phyloP scores from a whole-genome alignment of 2,329 filamentous ascomycete species.

The Rachicladosporium sp. region DNA sequence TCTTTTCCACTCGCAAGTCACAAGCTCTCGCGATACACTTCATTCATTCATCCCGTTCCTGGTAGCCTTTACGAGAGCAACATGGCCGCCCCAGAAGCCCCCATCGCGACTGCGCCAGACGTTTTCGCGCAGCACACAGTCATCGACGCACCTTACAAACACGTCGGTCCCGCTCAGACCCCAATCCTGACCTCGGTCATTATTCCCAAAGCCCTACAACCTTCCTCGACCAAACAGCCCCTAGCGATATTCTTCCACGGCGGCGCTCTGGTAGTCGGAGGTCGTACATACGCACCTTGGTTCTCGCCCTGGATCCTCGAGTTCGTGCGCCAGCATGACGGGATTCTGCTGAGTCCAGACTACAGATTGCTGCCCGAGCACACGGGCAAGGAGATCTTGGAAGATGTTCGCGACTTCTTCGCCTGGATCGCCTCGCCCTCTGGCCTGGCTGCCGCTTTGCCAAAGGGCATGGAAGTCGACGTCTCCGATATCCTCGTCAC shows the following conservation, averaged over 20 bases:
- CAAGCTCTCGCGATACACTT: too few relatives aligned
- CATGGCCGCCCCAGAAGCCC: too few relatives aligned
- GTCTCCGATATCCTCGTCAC: conserved; percentile 18
- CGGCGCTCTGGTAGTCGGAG: conserved; percentile 23
- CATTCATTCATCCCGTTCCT: too few relatives aligned
- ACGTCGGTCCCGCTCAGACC: too few relatives aligned
- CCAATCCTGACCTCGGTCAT: too few relatives aligned
- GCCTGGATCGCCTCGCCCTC: conserved; percentile 27
- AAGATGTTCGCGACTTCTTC: conserved; percentile 39
- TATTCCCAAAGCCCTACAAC: too few relatives aligned
- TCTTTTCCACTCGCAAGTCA: too few relatives aligned
- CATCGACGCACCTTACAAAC: too few relatives aligned
- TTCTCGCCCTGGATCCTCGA: conserved; percentile 26
- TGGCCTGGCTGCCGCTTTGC: too few relatives aligned
- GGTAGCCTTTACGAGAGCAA: too few relatives aligned
- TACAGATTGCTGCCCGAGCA: conserved; percentile 42
- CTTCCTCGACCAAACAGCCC: conserved; percentile 19
- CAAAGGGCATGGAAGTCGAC: conserved; percentile 12
- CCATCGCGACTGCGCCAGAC: too few relatives aligned
- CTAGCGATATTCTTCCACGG: conserved; percentile 34
- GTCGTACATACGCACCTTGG: conserved; percentile 10
- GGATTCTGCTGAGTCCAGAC: conserved; percentile 36
- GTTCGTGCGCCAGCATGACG: conserved; percentile 26
- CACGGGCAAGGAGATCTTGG: conserved; percentile 34
- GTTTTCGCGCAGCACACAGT: too few relatives aligned